These are phyloP conservation scores for Tolypocladium cylindrosporum DNA, from an alignment of 2,329 filamentous ascomycete genomes.

Conservation along the genomic window DNA sequence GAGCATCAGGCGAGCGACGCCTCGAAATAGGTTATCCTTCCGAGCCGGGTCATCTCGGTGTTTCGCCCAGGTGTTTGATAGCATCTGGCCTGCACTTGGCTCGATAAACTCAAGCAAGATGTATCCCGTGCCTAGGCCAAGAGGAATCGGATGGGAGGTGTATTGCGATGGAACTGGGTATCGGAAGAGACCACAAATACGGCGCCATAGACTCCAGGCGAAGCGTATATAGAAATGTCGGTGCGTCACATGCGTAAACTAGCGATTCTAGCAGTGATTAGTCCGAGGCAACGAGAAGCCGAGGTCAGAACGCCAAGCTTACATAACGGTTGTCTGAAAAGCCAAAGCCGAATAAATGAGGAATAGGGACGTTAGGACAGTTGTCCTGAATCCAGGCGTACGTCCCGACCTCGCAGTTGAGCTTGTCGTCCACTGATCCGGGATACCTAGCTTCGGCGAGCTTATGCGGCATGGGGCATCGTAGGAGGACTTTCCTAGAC, in stretches of 20 bases:
- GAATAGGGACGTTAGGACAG: slow-evolving; percentile 24
- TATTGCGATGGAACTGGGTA: neutral
- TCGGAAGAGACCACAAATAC: slow-evolving; percentile 1
- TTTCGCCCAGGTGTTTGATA: slow-evolving; percentile 14
- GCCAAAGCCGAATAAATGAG: slow-evolving; percentile 12
- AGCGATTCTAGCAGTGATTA: too few relatives aligned
- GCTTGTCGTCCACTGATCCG: slow-evolving; percentile 30
- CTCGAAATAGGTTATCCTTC: slow-evolving; percentile 16
- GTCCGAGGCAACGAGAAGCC: too few relatives aligned
- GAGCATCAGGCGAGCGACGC: slow-evolving; percentile 15
- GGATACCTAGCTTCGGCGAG: slow-evolving; percentile 21
- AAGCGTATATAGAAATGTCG: neutral
- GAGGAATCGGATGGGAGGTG: neutral
- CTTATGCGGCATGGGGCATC: slow-evolving; percentile 20
- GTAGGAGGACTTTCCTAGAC: slow-evolving; percentile 4
- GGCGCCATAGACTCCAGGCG: neutral
- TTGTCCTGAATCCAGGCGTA: slow-evolving; percentile 27
- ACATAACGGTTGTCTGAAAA: slow-evolving; percentile 3
- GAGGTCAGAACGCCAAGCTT: neutral
- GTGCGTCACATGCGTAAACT: too few relatives aligned
- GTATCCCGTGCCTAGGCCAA: slow-evolving; percentile 10
- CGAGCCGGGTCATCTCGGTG: slow-evolving; percentile 4
- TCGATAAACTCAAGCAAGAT: slow-evolving; percentile 16
- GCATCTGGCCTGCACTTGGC: slow-evolving; percentile 14
- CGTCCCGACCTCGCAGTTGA: slow-evolving; percentile 25